Conservation (phyloP, 2,329 filamentous ascomycete species). For the Fusarium sp. region DNA sequence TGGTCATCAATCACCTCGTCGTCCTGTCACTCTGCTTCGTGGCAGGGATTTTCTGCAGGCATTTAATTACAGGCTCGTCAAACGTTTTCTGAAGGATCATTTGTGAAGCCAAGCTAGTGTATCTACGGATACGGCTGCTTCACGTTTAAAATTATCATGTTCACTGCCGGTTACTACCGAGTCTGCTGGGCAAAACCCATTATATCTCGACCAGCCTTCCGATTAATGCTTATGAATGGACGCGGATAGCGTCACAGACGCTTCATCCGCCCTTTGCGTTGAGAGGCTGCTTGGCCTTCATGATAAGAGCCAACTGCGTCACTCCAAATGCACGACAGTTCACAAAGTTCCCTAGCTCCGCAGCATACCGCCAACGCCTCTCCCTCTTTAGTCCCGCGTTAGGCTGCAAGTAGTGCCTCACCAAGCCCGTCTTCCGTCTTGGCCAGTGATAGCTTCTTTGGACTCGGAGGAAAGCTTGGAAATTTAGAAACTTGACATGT, state of each 20-base stretch:
- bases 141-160: neutral
- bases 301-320: constrained; percentile 10
- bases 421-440: constrained; percentile 11
- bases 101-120: neutral
- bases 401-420: constrained; percentile 2
- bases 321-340: constrained; percentile 18
- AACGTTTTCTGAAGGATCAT: constrained; percentile 1
- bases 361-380: constrained; percentile 23
- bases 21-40: neutral
- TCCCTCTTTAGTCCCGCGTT: constrained; percentile 26
- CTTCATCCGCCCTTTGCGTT: neutral
- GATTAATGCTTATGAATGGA: neutral
- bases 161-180: neutral
- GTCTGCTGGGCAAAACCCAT: neutral
- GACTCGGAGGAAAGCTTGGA: constrained; percentile 7
- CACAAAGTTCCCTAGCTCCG: constrained; percentile 12
- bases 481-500: constrained; percentile 8
- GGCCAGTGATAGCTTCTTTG: constrained; percentile 15
- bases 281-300: neutral
- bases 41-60: constrained; percentile 14
- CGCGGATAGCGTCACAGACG: neutral
- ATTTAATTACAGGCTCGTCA: constrained; percentile 25
- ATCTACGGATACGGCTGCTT: neutral
- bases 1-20: constrained; percentile 19
- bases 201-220: neutral